phyloP scores from a whole-genome alignment of 2,329 filamentous ascomycete species.

The Plenodomus biglobosus region DNA sequence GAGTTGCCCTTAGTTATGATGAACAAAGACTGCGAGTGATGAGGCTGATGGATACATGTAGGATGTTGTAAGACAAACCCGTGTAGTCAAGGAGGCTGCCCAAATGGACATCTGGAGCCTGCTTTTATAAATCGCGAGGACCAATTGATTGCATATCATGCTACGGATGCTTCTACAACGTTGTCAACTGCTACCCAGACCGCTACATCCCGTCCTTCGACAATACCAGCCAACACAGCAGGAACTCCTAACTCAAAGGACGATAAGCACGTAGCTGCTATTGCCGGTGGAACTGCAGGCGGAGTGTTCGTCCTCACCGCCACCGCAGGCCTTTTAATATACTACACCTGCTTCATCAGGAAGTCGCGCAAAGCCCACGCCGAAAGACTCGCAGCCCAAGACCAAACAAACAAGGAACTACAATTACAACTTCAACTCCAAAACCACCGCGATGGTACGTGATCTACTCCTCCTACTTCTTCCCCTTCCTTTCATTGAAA shows the following conservation, averaged over 20 bases:
- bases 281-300: constrained; percentile 28
- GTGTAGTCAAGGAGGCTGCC: constrained; percentile 35
- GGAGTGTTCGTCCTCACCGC: constrained; percentile 19
- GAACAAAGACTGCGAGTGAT: not conserved
- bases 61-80: constrained; percentile 45
- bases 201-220: constrained; percentile 1
- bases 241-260: constrained; percentile 1
- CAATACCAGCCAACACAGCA: constrained; percentile 1
- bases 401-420: not conserved
- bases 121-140: constrained; percentile 20
- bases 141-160: constrained; percentile 16
- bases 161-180: constrained; percentile 10
- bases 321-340: constrained; percentile 19
- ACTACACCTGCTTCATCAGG: constrained; percentile 15
- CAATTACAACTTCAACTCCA: not conserved
- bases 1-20: not conserved
- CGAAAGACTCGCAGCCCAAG: not conserved
- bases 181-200: constrained; percentile 3
- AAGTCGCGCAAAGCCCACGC: constrained; percentile 10
- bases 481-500: too few species aligned
- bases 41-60: constrained; percentile 25
- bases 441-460: constrained; percentile 2
- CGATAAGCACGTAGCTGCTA: constrained; percentile 17
- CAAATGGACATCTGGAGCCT: constrained; percentile 24
- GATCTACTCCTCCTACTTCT: not conserved